These are phyloP conservation scores for Blechomonas ayalai DNA, from an alignment of 208 protist species.

Conservation along the genomic window DNA sequence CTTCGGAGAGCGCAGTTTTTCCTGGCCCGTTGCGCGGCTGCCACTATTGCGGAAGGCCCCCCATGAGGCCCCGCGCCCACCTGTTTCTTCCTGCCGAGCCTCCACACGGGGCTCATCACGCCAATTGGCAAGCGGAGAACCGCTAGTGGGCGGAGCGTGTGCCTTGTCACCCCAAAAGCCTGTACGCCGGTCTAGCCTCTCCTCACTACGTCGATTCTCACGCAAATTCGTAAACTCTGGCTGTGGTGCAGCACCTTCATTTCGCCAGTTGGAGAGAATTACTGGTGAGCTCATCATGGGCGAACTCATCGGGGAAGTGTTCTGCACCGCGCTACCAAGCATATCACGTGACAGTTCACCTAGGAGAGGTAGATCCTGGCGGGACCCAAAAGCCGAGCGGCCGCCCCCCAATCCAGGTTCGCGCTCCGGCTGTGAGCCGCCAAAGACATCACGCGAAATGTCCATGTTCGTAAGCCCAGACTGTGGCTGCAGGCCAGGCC, in stretches of 20 bases:
- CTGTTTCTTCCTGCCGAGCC: slow-evolving; percentile 16
- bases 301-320: too few relatives aligned
- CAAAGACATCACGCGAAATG: slow-evolving; percentile 65
- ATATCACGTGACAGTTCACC: slow-evolving; percentile 24
- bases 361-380: slow-evolving; percentile 27
- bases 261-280: slow-evolving; percentile 1
- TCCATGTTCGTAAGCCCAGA: slow-evolving; percentile 26
- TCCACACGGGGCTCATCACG: slow-evolving; percentile 49
- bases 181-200: too few relatives aligned
- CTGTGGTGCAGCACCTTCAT: neutral
- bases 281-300: neutral
- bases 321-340: slow-evolving; percentile 51
- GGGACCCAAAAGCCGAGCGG: slow-evolving; percentile 50
- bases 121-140: slow-evolving; percentile 43
- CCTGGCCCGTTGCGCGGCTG: slow-evolving; percentile 9
- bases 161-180: too few relatives aligned
- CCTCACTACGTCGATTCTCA: slow-evolving; percentile 4
- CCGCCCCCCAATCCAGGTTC: slow-evolving; percentile 12
- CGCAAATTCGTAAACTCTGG: neutral
- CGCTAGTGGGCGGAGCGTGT: too few relatives aligned
- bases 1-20: slow-evolving; percentile 6
- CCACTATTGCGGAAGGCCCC: slow-evolving; percentile 1
- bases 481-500: slow-evolving; percentile 30
- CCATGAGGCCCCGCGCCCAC: neutral
- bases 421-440: slow-evolving; percentile 31